phyloP scores from a whole-genome alignment of 2,329 filamentous ascomycete species.

The Drechslerella dactyloides region DNA sequence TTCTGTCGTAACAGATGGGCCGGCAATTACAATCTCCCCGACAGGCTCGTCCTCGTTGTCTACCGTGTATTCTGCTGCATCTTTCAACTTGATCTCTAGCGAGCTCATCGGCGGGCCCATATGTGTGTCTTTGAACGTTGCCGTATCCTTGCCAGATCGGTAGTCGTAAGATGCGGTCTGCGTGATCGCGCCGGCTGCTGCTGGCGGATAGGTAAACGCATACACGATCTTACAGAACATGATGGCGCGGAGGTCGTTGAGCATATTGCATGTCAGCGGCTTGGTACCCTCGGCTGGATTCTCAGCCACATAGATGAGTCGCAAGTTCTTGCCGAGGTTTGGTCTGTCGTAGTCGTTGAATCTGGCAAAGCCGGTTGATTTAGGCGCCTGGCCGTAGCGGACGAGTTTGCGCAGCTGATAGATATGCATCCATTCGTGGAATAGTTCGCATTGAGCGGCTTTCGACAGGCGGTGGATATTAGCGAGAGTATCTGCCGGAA shows the following conservation, averaged over 20 bases:
- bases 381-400: constrained; percentile 75
- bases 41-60: constrained; percentile 50
- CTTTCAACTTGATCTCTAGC: constrained; percentile 73
- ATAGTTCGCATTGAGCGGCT: constrained; percentile 66
- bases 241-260: constrained; percentile 83
- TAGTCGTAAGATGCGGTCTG: constrained; percentile 92
- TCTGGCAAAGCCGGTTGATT: constrained; percentile 68
- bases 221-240: constrained; percentile 82
- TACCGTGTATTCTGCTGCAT: constrained; percentile 67
- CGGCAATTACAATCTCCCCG: constrained; percentile 54
- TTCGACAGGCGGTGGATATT: constrained; percentile 70
- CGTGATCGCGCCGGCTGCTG: constrained; percentile 85
- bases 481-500: constrained; percentile 74
- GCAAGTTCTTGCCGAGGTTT: constrained; percentile 73
- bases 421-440: constrained; percentile 73
- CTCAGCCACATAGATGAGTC: constrained; percentile 80
- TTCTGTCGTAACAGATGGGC: constrained; percentile 45
- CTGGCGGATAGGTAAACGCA: constrained; percentile 74
- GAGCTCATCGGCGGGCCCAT: constrained; percentile 32
- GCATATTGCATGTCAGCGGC: constrained; percentile 70
- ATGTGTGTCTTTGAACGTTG: constrained; percentile 63
- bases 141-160: constrained; percentile 76
- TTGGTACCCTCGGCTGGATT: constrained; percentile 68
- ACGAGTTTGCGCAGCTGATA: constrained; percentile 73
- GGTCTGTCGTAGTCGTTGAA: constrained; percentile 69